These are phyloP conservation scores for Podila minutissima DNA, from an alignment of 192 early-diverging fungal species.

Conservation along the genomic window DNA sequence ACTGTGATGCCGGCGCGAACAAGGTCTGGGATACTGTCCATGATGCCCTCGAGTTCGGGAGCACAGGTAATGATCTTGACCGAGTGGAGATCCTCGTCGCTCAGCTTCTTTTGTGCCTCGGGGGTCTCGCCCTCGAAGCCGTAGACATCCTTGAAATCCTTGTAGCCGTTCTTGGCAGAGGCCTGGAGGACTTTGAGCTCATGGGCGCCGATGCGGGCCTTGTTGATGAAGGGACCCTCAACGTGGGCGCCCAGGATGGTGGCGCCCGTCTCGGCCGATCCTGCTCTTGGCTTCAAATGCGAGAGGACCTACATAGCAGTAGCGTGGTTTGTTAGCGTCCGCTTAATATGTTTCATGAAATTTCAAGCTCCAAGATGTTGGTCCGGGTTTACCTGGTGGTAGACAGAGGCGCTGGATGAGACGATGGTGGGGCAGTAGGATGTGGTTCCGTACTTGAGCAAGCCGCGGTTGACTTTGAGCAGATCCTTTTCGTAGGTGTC, in stretches of 20 bases:
- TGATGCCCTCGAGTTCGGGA: conserved; percentile 79
- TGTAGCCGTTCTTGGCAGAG: conserved; percentile 65
- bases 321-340: neutral
- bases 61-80: conserved; percentile 80
- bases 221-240: conserved; percentile 71
- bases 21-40: conserved; percentile 70
- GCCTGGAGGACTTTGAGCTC: conserved; percentile 65
- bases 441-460: conserved; percentile 84
- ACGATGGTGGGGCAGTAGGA: conserved; percentile 86
- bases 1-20: conserved; percentile 73
- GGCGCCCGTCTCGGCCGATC: conserved; percentile 69
- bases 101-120: conserved; percentile 47
- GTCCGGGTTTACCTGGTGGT: conserved; percentile 61
- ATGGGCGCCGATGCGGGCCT: conserved; percentile 81
- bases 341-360: neutral
- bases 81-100: conserved; percentile 16
- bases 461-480: conserved; percentile 72
- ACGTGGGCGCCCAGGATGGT: conserved; percentile 72
- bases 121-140: conserved; percentile 60
- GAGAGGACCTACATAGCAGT: conserved; percentile 48
- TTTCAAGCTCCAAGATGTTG: neutral
- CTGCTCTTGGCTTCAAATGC: conserved; percentile 69
- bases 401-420: conserved; percentile 75
- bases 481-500: conserved; percentile 71
- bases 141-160: conserved; percentile 76